A percentile compares a stretch with the other conserved stretches of the same genome.
These are phyloP conservation scores for Logfia minima DNA, from an alignment of 129 eudicot species.

Conservation along the genomic window DNA sequence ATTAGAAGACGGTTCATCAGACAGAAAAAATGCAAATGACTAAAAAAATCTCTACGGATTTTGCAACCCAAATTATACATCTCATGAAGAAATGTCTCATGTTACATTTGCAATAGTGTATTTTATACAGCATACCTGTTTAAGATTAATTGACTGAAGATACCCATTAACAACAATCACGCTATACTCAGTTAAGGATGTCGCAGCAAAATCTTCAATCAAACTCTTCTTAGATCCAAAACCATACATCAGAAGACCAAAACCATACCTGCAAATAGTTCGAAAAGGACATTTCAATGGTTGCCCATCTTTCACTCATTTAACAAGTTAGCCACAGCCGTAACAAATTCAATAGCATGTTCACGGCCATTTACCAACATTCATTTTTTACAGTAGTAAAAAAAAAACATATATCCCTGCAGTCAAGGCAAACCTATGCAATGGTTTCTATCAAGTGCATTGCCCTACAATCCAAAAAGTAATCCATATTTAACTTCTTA, in stretches of 20 bases:
- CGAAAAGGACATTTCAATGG: slow-evolving; percentile 12
- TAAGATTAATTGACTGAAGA: slow-evolving; percentile 76
- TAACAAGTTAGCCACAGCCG: background rate
- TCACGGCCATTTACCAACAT: background rate
- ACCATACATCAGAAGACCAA: slow-evolving; percentile 91
- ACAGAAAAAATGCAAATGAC: too few relatives aligned
- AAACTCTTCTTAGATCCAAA: slow-evolving; percentile 91
- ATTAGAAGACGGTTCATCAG: background rate
- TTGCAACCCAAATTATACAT: background rate
- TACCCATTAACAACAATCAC: slow-evolving; percentile 86
- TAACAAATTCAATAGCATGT: too few relatives aligned
- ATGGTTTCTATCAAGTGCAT: too few relatives aligned
- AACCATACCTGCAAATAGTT: slow-evolving; percentile 59
- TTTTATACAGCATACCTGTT: slow-evolving; percentile 50
- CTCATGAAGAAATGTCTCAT: background rate
- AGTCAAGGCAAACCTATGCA: too few relatives aligned
- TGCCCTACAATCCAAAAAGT: too few relatives aligned
- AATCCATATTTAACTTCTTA: too few relatives aligned
- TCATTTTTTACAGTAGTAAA: background rate
- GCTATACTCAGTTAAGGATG: slow-evolving; percentile 62
- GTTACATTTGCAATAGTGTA: background rate
- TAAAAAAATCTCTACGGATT: background rate
- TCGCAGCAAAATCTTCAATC: slow-evolving; percentile 93
- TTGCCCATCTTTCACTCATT: background rate
- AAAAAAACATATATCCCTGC: too few relatives aligned